These are phyloP conservation scores for Boletus rufocinnamomeus DNA, from an alignment of 768 basidiomycete species.

Conservation along the genomic window DNA sequence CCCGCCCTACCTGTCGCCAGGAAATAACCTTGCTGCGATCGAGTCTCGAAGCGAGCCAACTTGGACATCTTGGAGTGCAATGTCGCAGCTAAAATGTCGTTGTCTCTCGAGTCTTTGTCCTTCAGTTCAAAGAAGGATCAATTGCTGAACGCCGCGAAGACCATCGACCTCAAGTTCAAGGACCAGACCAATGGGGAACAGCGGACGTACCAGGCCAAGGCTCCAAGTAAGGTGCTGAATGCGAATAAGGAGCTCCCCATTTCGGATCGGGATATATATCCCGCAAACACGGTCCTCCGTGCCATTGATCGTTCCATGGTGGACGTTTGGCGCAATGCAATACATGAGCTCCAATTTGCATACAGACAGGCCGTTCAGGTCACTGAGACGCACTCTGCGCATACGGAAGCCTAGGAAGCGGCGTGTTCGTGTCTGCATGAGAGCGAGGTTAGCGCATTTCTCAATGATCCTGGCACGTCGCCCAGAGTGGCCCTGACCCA, in stretches of 20 bases:
- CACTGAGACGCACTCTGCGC: constrained; percentile 52
- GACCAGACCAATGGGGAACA: too few species aligned
- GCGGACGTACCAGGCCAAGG: constrained; percentile 6
- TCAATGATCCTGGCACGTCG: constrained; percentile 35
- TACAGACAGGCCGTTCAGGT: constrained; percentile 47
- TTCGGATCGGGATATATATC: constrained; percentile 33
- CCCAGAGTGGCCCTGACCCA: constrained; percentile 46
- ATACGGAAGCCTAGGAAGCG: constrained; percentile 61
- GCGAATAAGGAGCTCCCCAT: constrained; percentile 24
- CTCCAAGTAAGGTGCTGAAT: constrained; percentile 18
- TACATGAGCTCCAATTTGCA: constrained; percentile 36
- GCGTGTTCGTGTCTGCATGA: constrained; percentile 54
- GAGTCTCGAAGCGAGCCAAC: constrained; percentile 59
- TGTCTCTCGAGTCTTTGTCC: constrained; percentile 36
- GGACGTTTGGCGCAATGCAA: constrained; percentile 42
- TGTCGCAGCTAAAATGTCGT: constrained; percentile 53
- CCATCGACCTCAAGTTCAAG: constrained; percentile 21
- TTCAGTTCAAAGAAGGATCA: constrained; percentile 24
- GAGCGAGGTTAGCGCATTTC: constrained; percentile 42
- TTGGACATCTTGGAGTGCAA: constrained; percentile 69
- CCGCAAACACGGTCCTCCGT: constrained; percentile 26
- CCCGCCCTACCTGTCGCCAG: constrained; percentile 63
- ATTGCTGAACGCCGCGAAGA: constrained; percentile 2
- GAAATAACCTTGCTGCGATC: constrained; percentile 63
- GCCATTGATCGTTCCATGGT: constrained; percentile 35